phyloP scores from a whole-genome alignment of 2,329 filamentous ascomycete genomes.

The Aspergillus quadricinctus region DNA sequence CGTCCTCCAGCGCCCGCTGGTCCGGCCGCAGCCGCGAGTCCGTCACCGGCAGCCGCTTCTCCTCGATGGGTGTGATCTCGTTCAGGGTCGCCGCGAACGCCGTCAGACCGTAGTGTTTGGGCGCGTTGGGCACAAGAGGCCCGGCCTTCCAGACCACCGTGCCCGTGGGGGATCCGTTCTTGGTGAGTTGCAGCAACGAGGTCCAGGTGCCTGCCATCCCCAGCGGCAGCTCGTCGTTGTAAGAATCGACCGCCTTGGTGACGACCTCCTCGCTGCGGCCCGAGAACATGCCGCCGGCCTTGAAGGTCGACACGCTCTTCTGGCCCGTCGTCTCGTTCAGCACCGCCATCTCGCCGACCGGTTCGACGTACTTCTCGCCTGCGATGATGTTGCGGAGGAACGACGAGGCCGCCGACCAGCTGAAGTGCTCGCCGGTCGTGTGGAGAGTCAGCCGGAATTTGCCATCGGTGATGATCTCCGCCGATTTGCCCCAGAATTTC shows the following conservation, averaged over 20 bases:
- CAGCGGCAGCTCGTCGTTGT: constrained; percentile 62
- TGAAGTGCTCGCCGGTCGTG: constrained; percentile 73
- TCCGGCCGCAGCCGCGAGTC: constrained; percentile 83
- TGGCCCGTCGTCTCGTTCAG: constrained; percentile 77
- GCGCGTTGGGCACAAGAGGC: constrained; percentile 70
- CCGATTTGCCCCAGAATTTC: constrained; percentile 98
- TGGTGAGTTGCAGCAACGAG: constrained; percentile 60
- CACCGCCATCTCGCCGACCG: constrained; percentile 83
- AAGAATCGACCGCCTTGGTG: constrained; percentile 65
- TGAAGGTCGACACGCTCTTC: constrained; percentile 85
- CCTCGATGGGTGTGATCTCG: constrained; percentile 77
- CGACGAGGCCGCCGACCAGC: constrained; percentile 81
- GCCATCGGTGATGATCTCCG: constrained; percentile 89
- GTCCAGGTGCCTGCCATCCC: constrained; percentile 85
- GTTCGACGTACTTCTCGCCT: constrained; percentile 96
- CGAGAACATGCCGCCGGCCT: constrained; percentile 94
- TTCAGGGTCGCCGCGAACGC: constrained; percentile 82
- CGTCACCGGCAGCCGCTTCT: constrained; percentile 69
- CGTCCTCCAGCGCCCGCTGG: constrained; percentile 77
- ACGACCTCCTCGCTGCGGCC: constrained; percentile 86
- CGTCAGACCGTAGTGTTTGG: constrained; percentile 82
- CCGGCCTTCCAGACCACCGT: constrained; percentile 76
- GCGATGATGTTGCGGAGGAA: constrained; percentile 96
- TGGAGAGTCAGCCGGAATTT: constrained; percentile 75
- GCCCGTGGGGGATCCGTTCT: constrained; percentile 58